Base-by-base conservation (phyloP, 768 basidiomycete species). In the Rossbeevera mucosa region DNA sequence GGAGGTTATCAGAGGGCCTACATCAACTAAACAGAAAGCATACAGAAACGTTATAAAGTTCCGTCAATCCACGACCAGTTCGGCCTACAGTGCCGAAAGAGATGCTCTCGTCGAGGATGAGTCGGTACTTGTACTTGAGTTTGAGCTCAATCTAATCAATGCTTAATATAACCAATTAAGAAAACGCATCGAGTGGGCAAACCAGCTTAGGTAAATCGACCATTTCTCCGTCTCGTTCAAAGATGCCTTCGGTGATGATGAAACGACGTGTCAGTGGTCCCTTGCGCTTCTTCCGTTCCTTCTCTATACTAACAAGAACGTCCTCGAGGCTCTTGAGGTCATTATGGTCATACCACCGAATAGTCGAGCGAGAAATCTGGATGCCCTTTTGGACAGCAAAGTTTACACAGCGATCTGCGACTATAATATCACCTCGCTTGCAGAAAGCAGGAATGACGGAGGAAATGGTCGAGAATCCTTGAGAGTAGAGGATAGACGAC, bases 381-480 rank as follows among this genome's bases (percentile, higher is more conserved):
- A 98, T 83, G 16, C 95, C 96, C 71, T 94, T 95, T 68, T 97
- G 94, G 50, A 97, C 90, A 14, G 91, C 85, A 68, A 98, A 93
- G 70, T 90, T 95, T 59, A 94, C 85, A n/a, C 86, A 82, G n/a
- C 92, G 84, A 70, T 99, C 95, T 4, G 93, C 94, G n/a, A 99
- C 90, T 63, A 99, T 94, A 63, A 99, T 83, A 63, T 99, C 95
- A 2, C 94, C 94, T 55, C 95, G 84, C 68, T 99, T 98, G 77
- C 89, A 91, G 72, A 98, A 99, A 1, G 96, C 91, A 0, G 96
- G 92, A 54, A 98, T 96, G 62, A 94, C 92, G 14, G 93, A 95
- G 4, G 90, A 84, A 57, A 92, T 83, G 50, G 93, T 92, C 8
- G 91, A 83, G 69, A 95, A 97, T 12, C 85, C 87, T 72, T 98